Evolutionary conservation across 2,329 filamentous ascomycete species (phyloP), one percentile per base, ranked within the genome.

Genomic region (Fusarium sp.): DNA sequence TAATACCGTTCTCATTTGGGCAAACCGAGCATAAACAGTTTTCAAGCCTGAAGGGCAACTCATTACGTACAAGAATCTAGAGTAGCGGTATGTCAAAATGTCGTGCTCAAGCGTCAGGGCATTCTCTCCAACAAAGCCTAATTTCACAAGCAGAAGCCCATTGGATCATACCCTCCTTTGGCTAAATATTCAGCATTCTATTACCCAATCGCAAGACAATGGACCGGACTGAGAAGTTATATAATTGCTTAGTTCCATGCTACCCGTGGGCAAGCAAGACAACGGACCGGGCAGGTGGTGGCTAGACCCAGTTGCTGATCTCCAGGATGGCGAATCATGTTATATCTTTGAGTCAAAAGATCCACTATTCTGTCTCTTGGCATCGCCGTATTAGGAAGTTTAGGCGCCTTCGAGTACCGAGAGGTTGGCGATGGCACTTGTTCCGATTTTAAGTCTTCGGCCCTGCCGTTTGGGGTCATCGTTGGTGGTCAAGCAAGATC

Each of bases 371-470:
- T 30, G 43, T 20, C 12, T 54, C 45, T 63, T 54, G 45, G 45
- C 45, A 54, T 38, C 45, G 20, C 25, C 22, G 38, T 54, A 14
- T 32, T 32, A 32, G 30, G 30, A 10, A 35, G 60, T 54, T 40
- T 37, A 62, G 43, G 59, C 58, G 11, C 15, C 3, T 43, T 33
- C 27, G 32, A 61, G n/a, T 35, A 17, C 43, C 43, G 11, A 50
- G 59, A 32, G 22, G 22, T 10, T 54, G 45, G 45, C 27, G 50
- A 35, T 63, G 27, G 22, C 54, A 15, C 37, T 15, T 56, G n/a
- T 92, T 93, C 76, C 87, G 84, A 45, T 87, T 92, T 65, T 91
- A 82, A 27, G 75, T 84, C 47, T 63, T 85, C 11, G 81, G 83
- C 22, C 38, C 82, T 61, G 58, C 38, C 38, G 9, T 60, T 60